Conservation (phyloP, 164 flowering plant genomes). For the Warburgia ugandensis region DNA sequence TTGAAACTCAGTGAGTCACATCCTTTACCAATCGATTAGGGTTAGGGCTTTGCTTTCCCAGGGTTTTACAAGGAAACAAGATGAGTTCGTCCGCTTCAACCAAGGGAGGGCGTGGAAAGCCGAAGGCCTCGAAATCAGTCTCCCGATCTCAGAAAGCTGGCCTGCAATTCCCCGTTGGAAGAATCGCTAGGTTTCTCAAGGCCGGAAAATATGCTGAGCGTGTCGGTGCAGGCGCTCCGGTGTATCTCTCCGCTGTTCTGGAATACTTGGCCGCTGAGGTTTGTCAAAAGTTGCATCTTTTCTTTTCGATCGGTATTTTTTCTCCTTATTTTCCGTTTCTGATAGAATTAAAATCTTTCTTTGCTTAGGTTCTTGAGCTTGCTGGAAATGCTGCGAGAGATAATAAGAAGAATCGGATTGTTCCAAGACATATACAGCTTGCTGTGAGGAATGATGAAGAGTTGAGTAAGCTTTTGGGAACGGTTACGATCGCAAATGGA, state of each 20-base stretch:
- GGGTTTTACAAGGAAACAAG: too few species aligned
- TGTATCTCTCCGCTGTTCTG: constrained; percentile 55
- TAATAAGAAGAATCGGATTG: constrained; percentile 60
- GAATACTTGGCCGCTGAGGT: constrained; percentile 63
- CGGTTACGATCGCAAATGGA: constrained; percentile 55
- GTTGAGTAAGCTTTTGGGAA: constrained; percentile 52
- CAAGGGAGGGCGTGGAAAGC: constrained; percentile 52
- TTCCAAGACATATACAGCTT: constrained; percentile 63
- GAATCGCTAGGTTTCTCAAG: constrained; percentile 58
- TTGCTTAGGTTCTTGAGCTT: constrained; percentile 44
- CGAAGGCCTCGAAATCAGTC: constrained; percentile 43
- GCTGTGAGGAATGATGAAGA: too few species aligned
- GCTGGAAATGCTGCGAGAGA: constrained; percentile 72
- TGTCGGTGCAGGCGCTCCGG: too few species aligned
- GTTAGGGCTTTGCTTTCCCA: too few species aligned
- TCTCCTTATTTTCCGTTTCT: not conserved
- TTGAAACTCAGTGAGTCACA: too few species aligned
- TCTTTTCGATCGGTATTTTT: not conserved
- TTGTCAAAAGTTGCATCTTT: not conserved
- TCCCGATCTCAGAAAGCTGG: constrained; percentile 49
- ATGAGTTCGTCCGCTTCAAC: constrained; percentile 27
- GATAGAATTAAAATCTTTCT: not conserved
- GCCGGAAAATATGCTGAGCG: constrained; percentile 57
- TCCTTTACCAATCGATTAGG: too few species aligned
- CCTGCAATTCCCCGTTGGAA: constrained; percentile 63